These are phyloP conservation scores for Paramecium primaurelia DNA, from an alignment of 73 alveolate genomes.

Conservation along the genomic window DNA sequence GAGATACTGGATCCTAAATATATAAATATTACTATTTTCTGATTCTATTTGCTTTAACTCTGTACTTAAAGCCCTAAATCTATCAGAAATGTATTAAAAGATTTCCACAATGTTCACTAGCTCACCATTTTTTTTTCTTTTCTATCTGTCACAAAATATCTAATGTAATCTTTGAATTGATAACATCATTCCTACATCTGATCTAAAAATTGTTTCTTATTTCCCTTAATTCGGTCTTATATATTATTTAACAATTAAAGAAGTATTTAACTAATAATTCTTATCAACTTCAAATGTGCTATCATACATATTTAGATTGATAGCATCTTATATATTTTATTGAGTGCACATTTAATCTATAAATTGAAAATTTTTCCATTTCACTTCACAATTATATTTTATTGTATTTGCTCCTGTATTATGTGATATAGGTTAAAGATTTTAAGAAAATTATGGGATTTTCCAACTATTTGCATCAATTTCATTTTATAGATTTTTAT, in stretches of 20 bases:
- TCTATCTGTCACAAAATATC: background rate
- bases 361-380: background rate
- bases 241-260: background rate
- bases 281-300: conserved; percentile 9
- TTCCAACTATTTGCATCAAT: background rate
- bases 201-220: background rate
- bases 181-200: background rate
- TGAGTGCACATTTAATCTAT: background rate
- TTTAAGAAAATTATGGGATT: background rate
- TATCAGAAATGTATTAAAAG: background rate
- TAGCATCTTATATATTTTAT: background rate
- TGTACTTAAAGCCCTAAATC: conserved; percentile 20
- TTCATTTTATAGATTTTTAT: background rate
- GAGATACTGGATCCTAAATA: conserved; percentile 2
- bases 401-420: background rate
- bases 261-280: background rate
- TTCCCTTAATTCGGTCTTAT: background rate
- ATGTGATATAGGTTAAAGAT: background rate
- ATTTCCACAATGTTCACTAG: background rate
- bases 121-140: background rate
- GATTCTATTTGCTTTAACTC: background rate
- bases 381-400: background rate
- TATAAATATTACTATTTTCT: background rate
- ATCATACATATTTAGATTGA: background rate
- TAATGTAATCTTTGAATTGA: background rate